phyloP scores from a whole-genome alignment of 129 eudicot genomes.

The Helianthus tuberosus region DNA sequence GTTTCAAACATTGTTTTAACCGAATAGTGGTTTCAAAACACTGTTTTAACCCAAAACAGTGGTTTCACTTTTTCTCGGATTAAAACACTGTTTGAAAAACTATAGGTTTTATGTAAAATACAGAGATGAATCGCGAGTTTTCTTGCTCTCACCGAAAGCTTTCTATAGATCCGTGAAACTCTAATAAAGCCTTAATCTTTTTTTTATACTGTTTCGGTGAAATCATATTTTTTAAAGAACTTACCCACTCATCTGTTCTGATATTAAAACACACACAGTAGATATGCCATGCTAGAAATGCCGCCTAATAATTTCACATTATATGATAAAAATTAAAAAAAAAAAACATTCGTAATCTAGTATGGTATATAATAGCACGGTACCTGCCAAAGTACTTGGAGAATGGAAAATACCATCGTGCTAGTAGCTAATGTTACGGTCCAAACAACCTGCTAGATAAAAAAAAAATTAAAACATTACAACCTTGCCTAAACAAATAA shows the following conservation, averaged over 20 bases:
- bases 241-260: constrained; percentile 80
- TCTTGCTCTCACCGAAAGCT: no score
- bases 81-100: no score
- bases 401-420: constrained; percentile 62
- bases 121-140: no score
- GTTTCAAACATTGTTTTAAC: no score
- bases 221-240: no score
- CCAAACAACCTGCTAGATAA: constrained; percentile 36
- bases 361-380: not conserved
- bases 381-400: constrained; percentile 88
- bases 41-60: no score
- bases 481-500: constrained; percentile 6
- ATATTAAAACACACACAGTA: constrained; percentile 71
- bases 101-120: no score
- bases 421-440: constrained; percentile 49
- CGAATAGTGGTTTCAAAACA: no score
- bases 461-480: not conserved
- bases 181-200: no score
- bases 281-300: constrained; percentile 66
- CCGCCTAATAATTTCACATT: constrained; percentile 43
- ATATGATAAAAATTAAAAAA: not conserved
- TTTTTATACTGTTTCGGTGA: no score
- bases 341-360: not conserved
- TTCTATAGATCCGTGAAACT: no score
- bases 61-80: no score